Base-by-base conservation (phyloP, 768 basidiomycete genomes). In the button mushroom (Agaricus bisporus) region DNA sequence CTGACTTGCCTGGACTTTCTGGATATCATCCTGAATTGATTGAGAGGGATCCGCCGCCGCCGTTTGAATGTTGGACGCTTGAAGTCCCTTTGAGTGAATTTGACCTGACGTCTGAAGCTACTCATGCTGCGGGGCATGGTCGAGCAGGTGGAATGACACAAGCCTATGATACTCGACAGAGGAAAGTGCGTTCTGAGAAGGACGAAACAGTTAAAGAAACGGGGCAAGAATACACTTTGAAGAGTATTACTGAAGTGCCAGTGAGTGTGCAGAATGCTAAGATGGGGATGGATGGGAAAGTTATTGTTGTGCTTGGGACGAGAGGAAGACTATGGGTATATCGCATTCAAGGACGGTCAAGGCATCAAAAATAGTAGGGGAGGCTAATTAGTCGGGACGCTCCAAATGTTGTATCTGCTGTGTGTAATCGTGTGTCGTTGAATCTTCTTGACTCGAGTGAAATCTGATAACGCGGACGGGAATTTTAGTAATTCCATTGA, bases 261-360 rank as follows among this genome's bases (percentile, higher is more conserved):
- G 62, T 60, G 32, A 61, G 55, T 42, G 58, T 82, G 7, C 68
- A 72, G 56, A 69, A 67, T 38, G 73, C 74, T 55, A 68, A 68
- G 7, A 70, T 81, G 61, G 70, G 75, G 0, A 65, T 70, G 58
- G 70, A 69, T 39, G 81, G 80, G 5, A 63, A 63, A 36, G 56
- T 69, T 12, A 64, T 78, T 49, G 63, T 73, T 18, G 75, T 70
- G 22, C 70, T 72, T 44, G 76, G 75, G 4, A 65, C 69, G 6
- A 62, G 63, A 49, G 72, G 71, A 14, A 70, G 57, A 22, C 54
- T 76, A 11, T 76, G 74, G 74, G 63, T 75, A 11, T 78, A 76
- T 74, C 60, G 58, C 29, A 55, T 59, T 22, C 37, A 54, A 37
- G 41, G 32, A 32, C 11, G 32, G 32, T 32, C 32, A 32, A 8